These are phyloP conservation scores for Phlebiopsis flavidoalba DNA, from an alignment of 768 basidiomycete genomes.

Conservation along the genomic window DNA sequence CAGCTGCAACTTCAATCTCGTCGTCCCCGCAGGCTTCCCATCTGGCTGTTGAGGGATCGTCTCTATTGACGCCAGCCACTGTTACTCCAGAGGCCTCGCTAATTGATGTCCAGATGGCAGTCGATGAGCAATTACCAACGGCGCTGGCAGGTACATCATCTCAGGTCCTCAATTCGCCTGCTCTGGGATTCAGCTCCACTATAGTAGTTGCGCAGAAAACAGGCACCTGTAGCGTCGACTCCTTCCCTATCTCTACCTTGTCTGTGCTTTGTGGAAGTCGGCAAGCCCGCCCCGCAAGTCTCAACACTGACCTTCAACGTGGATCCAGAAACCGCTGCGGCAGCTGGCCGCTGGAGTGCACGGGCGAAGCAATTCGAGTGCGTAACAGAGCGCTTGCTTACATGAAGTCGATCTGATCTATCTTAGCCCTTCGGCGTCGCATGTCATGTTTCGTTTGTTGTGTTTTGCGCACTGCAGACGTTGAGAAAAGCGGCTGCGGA, in stretches of 20 bases:
- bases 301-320: constrained; percentile 13
- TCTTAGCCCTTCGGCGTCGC: neutral
- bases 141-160: too few relatives aligned
- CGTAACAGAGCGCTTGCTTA: neutral
- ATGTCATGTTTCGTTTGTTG: constrained; percentile 9
- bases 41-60: too few relatives aligned
- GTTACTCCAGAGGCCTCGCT: too few relatives aligned
- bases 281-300: constrained; percentile 6
- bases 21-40: neutral
- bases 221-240: neutral
- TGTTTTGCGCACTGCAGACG: constrained; percentile 14
- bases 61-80: too few relatives aligned
- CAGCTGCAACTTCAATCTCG: neutral
- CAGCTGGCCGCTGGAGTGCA: constrained; percentile 10
- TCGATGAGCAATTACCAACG: too few relatives aligned
- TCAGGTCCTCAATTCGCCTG: too few relatives aligned
- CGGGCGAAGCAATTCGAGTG: constrained; percentile 7
- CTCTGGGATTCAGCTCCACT: too few relatives aligned
- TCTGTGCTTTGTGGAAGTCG: constrained; percentile 12
- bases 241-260: constrained; percentile 9
- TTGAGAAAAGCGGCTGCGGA: constrained; percentile 7
- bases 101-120: too few relatives aligned
- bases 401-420: neutral
- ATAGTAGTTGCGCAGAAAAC: too few relatives aligned
- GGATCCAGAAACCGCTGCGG: constrained; percentile 12